Conservation (phyloP, 2,329 filamentous ascomycete genomes). For the Epichloe amarillans region DNA sequence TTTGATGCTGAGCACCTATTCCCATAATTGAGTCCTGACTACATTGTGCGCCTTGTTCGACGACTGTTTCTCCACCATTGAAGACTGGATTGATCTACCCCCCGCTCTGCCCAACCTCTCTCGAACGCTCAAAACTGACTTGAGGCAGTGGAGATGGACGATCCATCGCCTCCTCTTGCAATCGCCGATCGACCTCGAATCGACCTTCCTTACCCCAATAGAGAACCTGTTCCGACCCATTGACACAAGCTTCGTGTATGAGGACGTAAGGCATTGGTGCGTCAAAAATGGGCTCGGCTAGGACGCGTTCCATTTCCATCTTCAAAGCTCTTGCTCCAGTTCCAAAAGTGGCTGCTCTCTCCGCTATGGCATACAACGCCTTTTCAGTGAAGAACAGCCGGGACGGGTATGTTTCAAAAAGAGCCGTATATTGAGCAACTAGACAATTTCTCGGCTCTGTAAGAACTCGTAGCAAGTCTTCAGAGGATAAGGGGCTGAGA, state of each 20-base stretch:
- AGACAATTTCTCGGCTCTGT: conserved; percentile 87
- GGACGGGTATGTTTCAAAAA: conserved; percentile 70
- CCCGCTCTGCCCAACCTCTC: conserved; percentile 35
- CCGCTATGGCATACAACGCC: conserved; percentile 70
- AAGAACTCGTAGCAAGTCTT: conserved; percentile 69
- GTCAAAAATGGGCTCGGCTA: conserved; percentile 72
- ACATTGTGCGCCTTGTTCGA: not conserved
- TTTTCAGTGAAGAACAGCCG: conserved; percentile 72
- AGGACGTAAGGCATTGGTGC: conserved; percentile 64
- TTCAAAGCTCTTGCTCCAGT: conserved; percentile 72
- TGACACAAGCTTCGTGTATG: conserved; percentile 56
- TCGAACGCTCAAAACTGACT: conserved; percentile 26
- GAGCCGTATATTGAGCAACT: conserved; percentile 73
- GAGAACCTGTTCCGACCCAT: conserved; percentile 42
- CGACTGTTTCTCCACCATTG: not conserved
- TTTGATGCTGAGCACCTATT: not conserved
- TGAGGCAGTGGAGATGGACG: conserved; percentile 9
- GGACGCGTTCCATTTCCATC: conserved; percentile 67
- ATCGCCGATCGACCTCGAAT: conserved; percentile 53
- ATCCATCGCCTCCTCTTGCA: conserved; percentile 47
- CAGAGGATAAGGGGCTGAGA: conserved; percentile 56
- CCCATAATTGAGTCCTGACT: not conserved
- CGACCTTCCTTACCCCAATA: conserved; percentile 60
- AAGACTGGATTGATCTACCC: conserved; percentile 12
- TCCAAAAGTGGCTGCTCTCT: conserved; percentile 41